Evolutionary conservation across 2,329 filamentous ascomycete species (phyloP).

Genomic region (Didymella lethalis): DNA sequence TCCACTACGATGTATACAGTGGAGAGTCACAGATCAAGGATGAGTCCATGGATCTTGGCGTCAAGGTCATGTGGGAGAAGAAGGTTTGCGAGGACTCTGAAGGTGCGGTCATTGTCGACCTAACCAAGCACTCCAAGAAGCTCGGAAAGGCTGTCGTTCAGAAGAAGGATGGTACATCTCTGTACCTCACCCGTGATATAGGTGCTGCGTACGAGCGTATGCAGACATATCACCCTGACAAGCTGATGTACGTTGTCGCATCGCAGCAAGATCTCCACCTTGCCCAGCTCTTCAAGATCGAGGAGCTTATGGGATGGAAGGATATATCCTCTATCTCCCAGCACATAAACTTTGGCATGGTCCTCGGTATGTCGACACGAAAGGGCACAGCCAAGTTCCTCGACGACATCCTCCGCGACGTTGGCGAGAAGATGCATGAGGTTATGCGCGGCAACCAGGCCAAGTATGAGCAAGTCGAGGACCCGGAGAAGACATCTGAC

Average conservation of each 20-base stretch:
- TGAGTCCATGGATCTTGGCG: constrained; percentile 68
- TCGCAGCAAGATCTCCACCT: constrained; percentile 71
- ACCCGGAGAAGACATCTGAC: constrained; percentile 84
- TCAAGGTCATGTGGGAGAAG: constrained; percentile 65
- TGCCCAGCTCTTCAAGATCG: constrained; percentile 71
- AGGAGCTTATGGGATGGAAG: constrained; percentile 67
- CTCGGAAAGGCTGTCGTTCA: constrained; percentile 72
- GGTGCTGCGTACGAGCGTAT: constrained; percentile 70
- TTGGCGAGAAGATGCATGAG: constrained; percentile 96
- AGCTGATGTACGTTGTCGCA: constrained; percentile 73
- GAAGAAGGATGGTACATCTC: constrained; percentile 71
- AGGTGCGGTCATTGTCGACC: constrained; percentile 73
- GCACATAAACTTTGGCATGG: constrained; percentile 73
- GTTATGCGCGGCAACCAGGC: constrained; percentile 89
- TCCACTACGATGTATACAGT: constrained; percentile 70
- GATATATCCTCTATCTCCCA: constrained; percentile 67
- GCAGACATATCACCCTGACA: constrained; percentile 69
- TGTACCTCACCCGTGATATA: constrained; percentile 75
- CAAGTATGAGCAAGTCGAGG: constrained; percentile 89
- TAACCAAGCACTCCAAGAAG: constrained; percentile 73
- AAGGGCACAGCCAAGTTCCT: constrained; percentile 65
- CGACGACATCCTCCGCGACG: constrained; percentile 62
- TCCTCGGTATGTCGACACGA: constrained; percentile 68
- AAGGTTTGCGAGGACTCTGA: constrained; percentile 70
- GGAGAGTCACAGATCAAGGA: constrained; percentile 73